These are phyloP conservation scores for Sporisorium graminicola DNA, from an alignment of 1,284 basidiomycete species.

Conservation along the genomic window DNA sequence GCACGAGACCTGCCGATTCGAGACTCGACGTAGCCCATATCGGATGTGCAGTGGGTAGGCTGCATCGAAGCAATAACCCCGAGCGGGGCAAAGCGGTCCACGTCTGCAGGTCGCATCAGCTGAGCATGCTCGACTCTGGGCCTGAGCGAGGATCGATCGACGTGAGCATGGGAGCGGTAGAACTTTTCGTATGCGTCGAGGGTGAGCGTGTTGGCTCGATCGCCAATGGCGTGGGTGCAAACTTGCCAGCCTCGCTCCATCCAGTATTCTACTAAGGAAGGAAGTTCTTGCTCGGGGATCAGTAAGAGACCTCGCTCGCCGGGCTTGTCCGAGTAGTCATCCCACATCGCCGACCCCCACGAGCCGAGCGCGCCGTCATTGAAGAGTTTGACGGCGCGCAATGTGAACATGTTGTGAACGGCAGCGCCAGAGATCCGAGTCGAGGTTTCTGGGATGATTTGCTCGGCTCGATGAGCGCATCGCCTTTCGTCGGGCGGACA, in stretches of 20 bases:
- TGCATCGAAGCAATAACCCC: constrained; percentile 92
- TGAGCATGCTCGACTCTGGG: constrained; percentile 92
- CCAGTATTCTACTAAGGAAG: constrained; percentile 47
- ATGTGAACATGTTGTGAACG: constrained; percentile 21
- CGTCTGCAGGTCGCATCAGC: constrained; percentile 76
- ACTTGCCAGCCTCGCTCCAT: constrained; percentile 60
- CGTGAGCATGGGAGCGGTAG: constrained; percentile 15
- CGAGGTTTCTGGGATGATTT: constrained; percentile 2
- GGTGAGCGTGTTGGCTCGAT: constrained; percentile 84
- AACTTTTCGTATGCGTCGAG: constrained; percentile 71
- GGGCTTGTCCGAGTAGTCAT: constrained; percentile 80
- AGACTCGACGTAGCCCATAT: constrained; percentile 81
- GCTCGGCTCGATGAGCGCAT: constrained; percentile 33
- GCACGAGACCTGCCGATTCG: constrained; percentile 70
- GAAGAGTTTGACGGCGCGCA: constrained; percentile 79
- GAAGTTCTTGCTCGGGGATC: constrained; percentile 41
- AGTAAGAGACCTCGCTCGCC: constrained; percentile 50
- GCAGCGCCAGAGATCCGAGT: background rate
- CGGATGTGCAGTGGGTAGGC: constrained; percentile 86
- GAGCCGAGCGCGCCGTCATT: constrained; percentile 88
- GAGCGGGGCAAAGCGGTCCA: constrained; percentile 78
- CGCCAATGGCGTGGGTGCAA: constrained; percentile 83
- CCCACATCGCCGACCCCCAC: constrained; percentile 87
- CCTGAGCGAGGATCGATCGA: constrained; percentile 71
- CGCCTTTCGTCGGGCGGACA: constrained; percentile 40